phyloP scores from a whole-genome alignment of 305 asterid genomes.

The Fraxinus xanthoxyloides region DNA sequence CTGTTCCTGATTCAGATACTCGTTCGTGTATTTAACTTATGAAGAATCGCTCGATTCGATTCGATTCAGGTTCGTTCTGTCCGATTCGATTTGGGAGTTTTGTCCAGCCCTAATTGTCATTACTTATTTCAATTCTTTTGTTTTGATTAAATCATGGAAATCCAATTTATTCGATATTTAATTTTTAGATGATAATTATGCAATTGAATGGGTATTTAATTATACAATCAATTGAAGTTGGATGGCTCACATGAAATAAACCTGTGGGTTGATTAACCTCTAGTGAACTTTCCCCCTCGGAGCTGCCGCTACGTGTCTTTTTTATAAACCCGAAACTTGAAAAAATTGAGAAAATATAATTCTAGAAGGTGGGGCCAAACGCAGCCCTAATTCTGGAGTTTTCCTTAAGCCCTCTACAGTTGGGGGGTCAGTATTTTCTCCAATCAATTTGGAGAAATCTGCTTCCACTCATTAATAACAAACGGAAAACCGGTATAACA shows the following conservation, averaged over 20 bases:
- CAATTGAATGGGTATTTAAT: background rate
- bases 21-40: no score
- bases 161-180: background rate
- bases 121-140: background rate
- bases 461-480: constrained; percentile 16
- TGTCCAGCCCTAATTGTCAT: no score
- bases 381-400: constrained; percentile 49
- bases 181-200: background rate
- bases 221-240: background rate
- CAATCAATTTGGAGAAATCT: constrained; percentile 41
- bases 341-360: background rate
- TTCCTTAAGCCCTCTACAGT: constrained; percentile 13
- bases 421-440: constrained; percentile 21
- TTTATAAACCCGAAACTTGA: background rate
- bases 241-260: background rate
- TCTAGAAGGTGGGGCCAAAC: constrained; percentile 19
- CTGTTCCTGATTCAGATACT: no score
- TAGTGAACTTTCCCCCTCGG: background rate
- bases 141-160: background rate
- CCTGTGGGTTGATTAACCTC: background rate
- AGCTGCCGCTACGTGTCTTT: background rate
- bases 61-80: no score
- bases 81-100: no score
- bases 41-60: no score
- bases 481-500: background rate